Evolutionary conservation across 192 early-diverging fungal genomes (phyloP), one percentile per base, ranked within the genome.

Genomic region (Backusella morwellensis): DNA sequence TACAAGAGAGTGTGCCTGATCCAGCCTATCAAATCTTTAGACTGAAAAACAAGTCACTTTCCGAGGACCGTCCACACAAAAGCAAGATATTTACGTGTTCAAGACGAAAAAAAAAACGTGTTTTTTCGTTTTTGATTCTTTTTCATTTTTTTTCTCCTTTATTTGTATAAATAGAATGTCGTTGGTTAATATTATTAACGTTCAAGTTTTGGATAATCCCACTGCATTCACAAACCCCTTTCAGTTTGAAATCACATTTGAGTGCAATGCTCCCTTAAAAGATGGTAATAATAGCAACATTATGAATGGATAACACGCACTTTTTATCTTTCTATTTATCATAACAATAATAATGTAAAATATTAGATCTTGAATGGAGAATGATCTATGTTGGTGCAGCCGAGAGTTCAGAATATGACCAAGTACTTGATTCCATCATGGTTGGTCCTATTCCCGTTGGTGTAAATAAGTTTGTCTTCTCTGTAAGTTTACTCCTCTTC

Each of bases 361-460:
- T 21, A 17, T 67, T 26, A 69, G 96, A 99, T 86, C 85, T 99
- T 36, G 98, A 99, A 84, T 99, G 97, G 91, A 98, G 97, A 86
- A 90, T 96, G 70, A 89, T 99, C 40, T 98, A 98, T 77, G 97
- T 98, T 19, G 95, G 96, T 29, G 95, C 94, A 8, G 91, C 95
- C 2, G 93, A 97, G 78, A 91, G 89, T 77, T 90, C 89, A 47
- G 85, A 89, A 32, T 86, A 94, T 73, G 98, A 99, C 84, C 98
- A 98, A 83, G 94, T 92, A 44, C 90, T 99, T 38, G 98, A 99
- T 76, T 95, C 93, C 66, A 92, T 98, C 44, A 90, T 96, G 84
- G 96, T 99, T 3, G 98, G 98, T 4, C 98, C 98, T 50, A 91
- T 99, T 15, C 98, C 98, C 7, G 90, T 96, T 21, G 98, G 97